A percentile compares a stretch with the other conserved stretches of the same genome.
phyloP scores from a whole-genome alignment of 2,329 filamentous ascomycete genomes.

The Fusarium tricinctum region DNA sequence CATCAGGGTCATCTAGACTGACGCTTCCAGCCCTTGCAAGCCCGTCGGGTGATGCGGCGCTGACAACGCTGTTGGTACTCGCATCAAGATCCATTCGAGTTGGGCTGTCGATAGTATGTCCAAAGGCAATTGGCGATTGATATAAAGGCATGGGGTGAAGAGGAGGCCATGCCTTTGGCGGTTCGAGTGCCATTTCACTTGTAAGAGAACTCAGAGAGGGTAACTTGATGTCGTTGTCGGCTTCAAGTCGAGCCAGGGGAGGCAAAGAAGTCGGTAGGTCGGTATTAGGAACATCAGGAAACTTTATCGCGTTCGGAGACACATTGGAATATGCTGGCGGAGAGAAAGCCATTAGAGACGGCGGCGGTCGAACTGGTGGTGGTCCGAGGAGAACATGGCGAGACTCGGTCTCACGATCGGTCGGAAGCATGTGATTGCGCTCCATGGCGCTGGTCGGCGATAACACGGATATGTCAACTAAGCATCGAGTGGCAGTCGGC shows the following conservation, averaged over 20 bases:
- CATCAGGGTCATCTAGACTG: slow-evolving; percentile 75
- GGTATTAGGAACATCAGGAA: slow-evolving; percentile 50
- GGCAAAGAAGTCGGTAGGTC: slow-evolving; percentile 46
- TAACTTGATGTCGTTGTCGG: slow-evolving; percentile 51
- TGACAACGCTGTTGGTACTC: slow-evolving; percentile 57
- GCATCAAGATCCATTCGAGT: slow-evolving; percentile 65
- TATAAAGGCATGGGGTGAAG: slow-evolving; percentile 65
- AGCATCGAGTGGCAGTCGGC: slow-evolving; percentile 42
- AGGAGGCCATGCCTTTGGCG: slow-evolving; percentile 60
- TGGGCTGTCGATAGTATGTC: slow-evolving; percentile 60
- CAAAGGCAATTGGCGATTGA: slow-evolving; percentile 42
- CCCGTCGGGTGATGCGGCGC: slow-evolving; percentile 63
- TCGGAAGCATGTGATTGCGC: slow-evolving; percentile 62
- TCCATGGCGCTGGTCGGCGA: slow-evolving; percentile 55
- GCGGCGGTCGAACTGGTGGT: slow-evolving; percentile 47
- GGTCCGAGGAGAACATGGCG: slow-evolving; percentile 47
- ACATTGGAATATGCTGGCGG: slow-evolving; percentile 47
- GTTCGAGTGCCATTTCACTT: slow-evolving; percentile 48
- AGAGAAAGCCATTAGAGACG: slow-evolving; percentile 44
- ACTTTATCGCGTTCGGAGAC: slow-evolving; percentile 47
- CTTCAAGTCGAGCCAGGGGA: slow-evolving; percentile 41
- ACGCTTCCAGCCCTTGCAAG: slow-evolving; percentile 65
- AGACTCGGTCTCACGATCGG: slow-evolving; percentile 46
- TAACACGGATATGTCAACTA: slow-evolving; percentile 49
- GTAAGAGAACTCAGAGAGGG: slow-evolving; percentile 57